Conservation (phyloP, 495 filamentous ascomycete genomes). For the Trichoderma asperelloides region DNA sequence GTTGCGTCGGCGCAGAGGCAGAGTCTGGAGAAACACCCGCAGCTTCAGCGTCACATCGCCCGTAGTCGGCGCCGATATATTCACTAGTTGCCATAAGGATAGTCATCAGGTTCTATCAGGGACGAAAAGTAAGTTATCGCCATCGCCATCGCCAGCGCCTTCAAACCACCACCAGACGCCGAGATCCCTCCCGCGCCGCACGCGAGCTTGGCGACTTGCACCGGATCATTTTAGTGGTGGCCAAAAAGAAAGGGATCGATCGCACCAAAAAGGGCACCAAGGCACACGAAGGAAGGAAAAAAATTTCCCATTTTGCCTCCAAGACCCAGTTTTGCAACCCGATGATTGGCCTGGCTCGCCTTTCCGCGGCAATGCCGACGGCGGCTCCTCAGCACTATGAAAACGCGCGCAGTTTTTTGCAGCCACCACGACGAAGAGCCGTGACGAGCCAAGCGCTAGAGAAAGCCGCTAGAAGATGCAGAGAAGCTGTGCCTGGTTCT, state of each 20-base stretch:
- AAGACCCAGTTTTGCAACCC: neutral
- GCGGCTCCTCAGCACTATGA: neutral
- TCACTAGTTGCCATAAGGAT: too few relatives aligned
- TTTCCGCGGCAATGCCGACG: constrained; percentile 2
- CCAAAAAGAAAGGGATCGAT: neutral
- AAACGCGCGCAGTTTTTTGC: neutral
- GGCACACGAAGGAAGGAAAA: neutral
- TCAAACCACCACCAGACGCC: constrained; percentile 1
- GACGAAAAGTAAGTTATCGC: neutral
- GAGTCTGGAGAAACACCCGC: neutral
- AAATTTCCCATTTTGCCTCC: neutral
- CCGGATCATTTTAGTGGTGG: neutral
- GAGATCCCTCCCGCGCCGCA: neutral
- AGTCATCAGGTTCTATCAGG: too few relatives aligned
- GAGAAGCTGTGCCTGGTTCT: neutral
- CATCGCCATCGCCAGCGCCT: neutral
- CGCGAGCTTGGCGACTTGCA: neutral
- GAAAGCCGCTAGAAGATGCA: constrained; percentile 5
- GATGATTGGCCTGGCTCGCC: neutral
- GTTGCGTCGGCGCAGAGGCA: constrained; percentile 2
- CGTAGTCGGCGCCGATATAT: neutral
- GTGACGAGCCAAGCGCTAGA: constrained; percentile 2
- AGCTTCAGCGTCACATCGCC: neutral
- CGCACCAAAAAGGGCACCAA: too few relatives aligned
- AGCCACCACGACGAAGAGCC: neutral